phyloP scores from a whole-genome alignment of 306 rosid genomes.

The Dalbergia oliveri region DNA sequence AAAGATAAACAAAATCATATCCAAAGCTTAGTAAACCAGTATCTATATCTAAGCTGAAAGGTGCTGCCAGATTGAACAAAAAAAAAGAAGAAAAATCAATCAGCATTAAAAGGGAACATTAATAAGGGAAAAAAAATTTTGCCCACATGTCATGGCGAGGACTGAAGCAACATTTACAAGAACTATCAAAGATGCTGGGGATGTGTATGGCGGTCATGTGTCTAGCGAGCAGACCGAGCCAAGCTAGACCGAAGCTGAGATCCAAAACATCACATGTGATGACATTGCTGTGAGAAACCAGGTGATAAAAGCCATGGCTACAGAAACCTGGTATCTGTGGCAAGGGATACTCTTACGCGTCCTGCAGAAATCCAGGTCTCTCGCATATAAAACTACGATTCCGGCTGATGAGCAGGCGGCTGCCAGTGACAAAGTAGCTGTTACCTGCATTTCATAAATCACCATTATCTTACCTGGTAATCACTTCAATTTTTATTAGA shows the following conservation, averaged over 20 bases:
- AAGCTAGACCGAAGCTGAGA: conserved; percentile 74
- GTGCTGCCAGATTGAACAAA: background rate
- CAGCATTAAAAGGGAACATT: conserved; percentile 3
- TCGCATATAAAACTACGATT: conserved; percentile 64
- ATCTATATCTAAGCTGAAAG: conserved; percentile 22
- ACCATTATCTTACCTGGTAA: conserved; percentile 17
- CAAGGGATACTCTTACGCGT: conserved; percentile 54
- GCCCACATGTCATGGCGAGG: conserved; percentile 25
- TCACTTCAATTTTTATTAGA: conserved; percentile 10
- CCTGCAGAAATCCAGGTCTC: conserved; percentile 65
- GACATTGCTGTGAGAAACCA: conserved; percentile 85
- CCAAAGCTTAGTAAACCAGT: conserved; percentile 30
- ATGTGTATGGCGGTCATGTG: conserved; percentile 27
- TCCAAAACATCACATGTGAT: conserved; percentile 94
- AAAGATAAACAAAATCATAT: conserved; percentile 32
- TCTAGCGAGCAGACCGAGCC: conserved; percentile 41
- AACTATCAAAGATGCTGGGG: conserved; percentile 42
- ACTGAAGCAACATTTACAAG: conserved; percentile 50
- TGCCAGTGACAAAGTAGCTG: conserved; percentile 86
- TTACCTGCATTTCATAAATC: conserved; percentile 71
- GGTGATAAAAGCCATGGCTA: conserved; percentile 81
- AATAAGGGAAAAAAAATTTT: background rate
- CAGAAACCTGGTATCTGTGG: conserved; percentile 67
- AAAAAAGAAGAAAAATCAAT: conserved; percentile 31
- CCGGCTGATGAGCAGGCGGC: conserved; percentile 96